A percentile compares a stretch with the other conserved stretches of the same genome.
These are phyloP conservation scores for Fraxinus dipetala DNA, from an alignment of 305 asterid species.

Conservation along the genomic window DNA sequence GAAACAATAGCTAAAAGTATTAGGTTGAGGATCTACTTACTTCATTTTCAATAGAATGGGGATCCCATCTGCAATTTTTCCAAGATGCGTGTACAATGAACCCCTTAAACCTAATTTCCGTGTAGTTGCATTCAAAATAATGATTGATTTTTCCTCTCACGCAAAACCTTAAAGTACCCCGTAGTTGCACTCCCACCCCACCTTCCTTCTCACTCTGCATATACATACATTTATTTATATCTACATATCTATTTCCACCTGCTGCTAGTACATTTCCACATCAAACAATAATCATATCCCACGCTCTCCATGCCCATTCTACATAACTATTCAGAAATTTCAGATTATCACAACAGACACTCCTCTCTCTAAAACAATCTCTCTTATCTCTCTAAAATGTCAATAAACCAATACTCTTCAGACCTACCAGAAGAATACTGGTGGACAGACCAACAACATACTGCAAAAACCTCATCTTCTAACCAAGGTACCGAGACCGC, in stretches of 20 bases:
- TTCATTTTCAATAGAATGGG: background rate
- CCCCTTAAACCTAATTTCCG: background rate
- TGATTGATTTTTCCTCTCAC: conserved; percentile 6
- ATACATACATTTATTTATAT: background rate
- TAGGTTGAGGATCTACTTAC: background rate
- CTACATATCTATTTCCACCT: background rate
- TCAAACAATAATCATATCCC: conserved; percentile 12
- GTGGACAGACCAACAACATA: conserved; percentile 34
- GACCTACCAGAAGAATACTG: conserved; percentile 32
- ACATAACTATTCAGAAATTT: background rate
- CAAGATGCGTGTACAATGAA: background rate
- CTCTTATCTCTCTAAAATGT: background rate
- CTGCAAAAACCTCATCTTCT: conserved; percentile 27
- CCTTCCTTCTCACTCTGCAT: background rate
- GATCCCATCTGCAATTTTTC: background rate
- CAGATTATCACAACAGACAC: background rate
- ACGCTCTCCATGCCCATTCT: conserved; percentile 6
- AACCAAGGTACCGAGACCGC: background rate
- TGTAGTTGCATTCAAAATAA: background rate
- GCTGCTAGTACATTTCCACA: conserved; percentile 18
- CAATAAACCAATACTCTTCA: conserved; percentile 12
- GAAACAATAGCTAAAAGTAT: background rate
- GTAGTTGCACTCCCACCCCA: background rate
- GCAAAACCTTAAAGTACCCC: conserved; percentile 8
- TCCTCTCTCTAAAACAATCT: background rate